Percentiles rank a stretch among this genome's conserved stretches.
Evolutionary conservation across 225 moss, liverwort and hornwort species (phyloP).

Genomic region (Bryum argenteum): DNA sequence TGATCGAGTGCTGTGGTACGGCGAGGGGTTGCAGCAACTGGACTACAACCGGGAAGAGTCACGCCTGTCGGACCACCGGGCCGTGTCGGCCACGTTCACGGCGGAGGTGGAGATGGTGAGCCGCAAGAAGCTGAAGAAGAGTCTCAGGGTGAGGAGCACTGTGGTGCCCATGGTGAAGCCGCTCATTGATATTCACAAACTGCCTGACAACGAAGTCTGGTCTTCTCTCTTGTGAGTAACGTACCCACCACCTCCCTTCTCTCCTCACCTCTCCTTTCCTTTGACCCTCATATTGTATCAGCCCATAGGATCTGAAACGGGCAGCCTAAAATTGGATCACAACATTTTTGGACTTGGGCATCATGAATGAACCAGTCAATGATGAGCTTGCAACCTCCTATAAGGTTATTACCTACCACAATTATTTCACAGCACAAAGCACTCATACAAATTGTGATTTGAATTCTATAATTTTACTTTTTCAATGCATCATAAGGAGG

Average conservation of each 20-base stretch:
- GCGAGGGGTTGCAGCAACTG: conserved; percentile 37
- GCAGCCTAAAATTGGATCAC: too few species aligned
- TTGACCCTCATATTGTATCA: too few species aligned
- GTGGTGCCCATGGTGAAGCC: conserved; percentile 36
- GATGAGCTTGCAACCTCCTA: too few species aligned
- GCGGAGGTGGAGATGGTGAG: conserved; percentile 37
- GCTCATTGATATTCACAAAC: conserved; percentile 15
- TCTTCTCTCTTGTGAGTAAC: conserved; percentile 25
- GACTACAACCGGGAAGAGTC: conserved; percentile 10
- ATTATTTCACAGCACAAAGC: too few species aligned
- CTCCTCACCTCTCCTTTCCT: too few species aligned
- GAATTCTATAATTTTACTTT: too few species aligned
- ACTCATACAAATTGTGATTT: too few species aligned
- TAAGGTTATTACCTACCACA: too few species aligned
- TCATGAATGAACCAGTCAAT: too few species aligned
- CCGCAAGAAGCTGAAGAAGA: conserved; percentile 31
- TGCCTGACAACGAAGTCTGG: conserved; percentile 23
- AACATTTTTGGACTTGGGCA: too few species aligned
- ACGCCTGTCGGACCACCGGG: conserved; percentile 40
- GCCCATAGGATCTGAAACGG: too few species aligned
- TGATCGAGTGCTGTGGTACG: conserved; percentile 52
- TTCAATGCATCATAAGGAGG: too few species aligned
- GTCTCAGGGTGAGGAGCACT: background rate
- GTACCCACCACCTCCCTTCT: background rate
- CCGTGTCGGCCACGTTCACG: conserved; percentile 33